A percentile compares a stretch with the other conserved stretches of the same genome.
phyloP scores from a whole-genome alignment of 768 basidiomycete species.

The Russula virescens region DNA sequence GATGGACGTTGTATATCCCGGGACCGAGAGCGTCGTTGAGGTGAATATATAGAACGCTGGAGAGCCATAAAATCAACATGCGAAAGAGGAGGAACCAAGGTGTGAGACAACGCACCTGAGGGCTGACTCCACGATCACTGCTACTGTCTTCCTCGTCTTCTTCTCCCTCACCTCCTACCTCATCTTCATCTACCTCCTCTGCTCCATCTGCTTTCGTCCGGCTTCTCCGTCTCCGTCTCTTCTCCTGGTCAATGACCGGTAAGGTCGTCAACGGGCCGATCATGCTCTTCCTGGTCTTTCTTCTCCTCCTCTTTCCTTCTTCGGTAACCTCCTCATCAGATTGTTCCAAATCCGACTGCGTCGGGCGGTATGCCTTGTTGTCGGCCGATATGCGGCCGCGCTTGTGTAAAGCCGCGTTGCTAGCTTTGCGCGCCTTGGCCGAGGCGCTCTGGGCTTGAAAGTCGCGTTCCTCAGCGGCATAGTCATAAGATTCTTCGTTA shows the following conservation, averaged over 20 bases:
- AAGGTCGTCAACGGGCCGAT: slow-evolving; percentile 60
- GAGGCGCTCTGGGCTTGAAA: slow-evolving; percentile 34
- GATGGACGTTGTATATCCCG: slow-evolving; percentile 34
- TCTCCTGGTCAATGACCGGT: slow-evolving; percentile 62
- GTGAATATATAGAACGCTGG: slow-evolving; percentile 26
- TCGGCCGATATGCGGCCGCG: slow-evolving; percentile 65
- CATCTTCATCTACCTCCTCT: background rate
- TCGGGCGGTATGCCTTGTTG: slow-evolving; percentile 77
- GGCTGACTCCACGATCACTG: slow-evolving; percentile 38
- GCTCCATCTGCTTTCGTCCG: slow-evolving; percentile 33
- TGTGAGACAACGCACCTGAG: slow-evolving; percentile 35
- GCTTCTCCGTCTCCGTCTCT: slow-evolving; percentile 43
- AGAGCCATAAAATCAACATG: background rate
- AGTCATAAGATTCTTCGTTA: slow-evolving; percentile 57
- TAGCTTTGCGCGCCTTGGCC: slow-evolving; percentile 29
- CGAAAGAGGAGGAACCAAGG: background rate
- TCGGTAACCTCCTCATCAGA: slow-evolving; percentile 55
- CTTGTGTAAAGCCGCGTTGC: slow-evolving; percentile 34
- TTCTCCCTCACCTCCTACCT: slow-evolving; percentile 26
- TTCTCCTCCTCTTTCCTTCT: slow-evolving; percentile 46
- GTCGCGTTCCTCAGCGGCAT: slow-evolving; percentile 68
- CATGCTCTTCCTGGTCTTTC: slow-evolving; percentile 42
- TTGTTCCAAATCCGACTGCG: slow-evolving; percentile 55
- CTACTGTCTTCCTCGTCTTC: slow-evolving; percentile 41
- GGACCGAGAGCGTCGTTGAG: slow-evolving; percentile 5